phyloP scores from a whole-genome alignment of 441 rosid species.

The Melastoma candidum region DNA sequence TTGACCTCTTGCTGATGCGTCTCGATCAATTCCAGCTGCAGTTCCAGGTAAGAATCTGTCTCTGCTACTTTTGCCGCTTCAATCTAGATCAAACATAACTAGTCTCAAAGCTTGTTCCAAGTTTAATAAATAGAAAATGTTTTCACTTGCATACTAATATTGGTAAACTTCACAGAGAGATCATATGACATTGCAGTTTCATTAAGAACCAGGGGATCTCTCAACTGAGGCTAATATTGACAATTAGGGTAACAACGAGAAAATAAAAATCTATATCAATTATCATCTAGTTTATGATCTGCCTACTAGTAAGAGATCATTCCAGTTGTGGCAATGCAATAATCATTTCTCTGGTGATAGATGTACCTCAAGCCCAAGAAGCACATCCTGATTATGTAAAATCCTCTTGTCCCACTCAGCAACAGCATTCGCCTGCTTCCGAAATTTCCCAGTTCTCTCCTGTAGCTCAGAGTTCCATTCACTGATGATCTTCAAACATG shows the following conservation, averaged over 20 bases:
- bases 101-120: neutral
- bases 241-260: too few relatives aligned
- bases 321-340: neutral
- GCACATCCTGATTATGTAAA: slow-evolving; percentile 92
- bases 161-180: too few relatives aligned
- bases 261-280: too few relatives aligned
- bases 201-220: too few relatives aligned
- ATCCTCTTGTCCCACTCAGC: slow-evolving; percentile 98
- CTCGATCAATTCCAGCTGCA: slow-evolving; percentile 84
- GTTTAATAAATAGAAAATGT: slow-evolving; percentile 5
- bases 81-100: slow-evolving; percentile 34
- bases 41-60: slow-evolving; percentile 69
- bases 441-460: slow-evolving; percentile 84
- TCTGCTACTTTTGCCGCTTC: slow-evolving; percentile 98
- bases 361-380: slow-evolving; percentile 85
- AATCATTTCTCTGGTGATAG: neutral
- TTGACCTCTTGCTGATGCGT: slow-evolving; percentile 96
- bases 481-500: slow-evolving; percentile 63
- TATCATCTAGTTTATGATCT: too few relatives aligned
- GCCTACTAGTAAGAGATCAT: neutral
- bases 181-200: too few relatives aligned
- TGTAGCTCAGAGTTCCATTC: slow-evolving; percentile 94
- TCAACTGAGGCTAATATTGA: too few relatives aligned
- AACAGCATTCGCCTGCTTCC: slow-evolving; percentile 85
- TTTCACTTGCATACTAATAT: neutral